phyloP scores from a whole-genome alignment of 2,329 filamentous ascomycete species.

The Tolypocladium ovalisporum region DNA sequence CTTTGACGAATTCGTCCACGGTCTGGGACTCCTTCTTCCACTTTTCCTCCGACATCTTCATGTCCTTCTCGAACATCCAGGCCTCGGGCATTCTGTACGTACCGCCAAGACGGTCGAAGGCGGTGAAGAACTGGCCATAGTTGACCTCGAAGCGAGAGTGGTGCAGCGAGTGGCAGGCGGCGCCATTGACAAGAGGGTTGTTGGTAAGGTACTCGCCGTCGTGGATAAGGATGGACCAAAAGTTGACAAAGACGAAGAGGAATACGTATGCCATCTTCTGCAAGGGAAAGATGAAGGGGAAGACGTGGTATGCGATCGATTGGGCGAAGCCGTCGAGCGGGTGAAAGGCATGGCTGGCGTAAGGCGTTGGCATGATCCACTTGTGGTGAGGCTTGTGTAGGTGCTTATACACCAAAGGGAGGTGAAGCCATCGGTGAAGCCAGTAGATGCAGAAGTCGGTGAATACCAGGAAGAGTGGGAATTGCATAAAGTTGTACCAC shows the following conservation, averaged over 20 bases:
- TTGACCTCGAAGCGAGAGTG: constrained; percentile 55
- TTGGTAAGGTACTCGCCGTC: constrained; percentile 92
- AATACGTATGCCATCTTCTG: constrained; percentile 82
- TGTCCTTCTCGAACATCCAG: constrained; percentile 73
- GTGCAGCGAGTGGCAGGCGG: constrained; percentile 75
- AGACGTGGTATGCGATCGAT: constrained; percentile 84
- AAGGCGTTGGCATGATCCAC: constrained; percentile 98
- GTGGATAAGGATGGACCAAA: constrained; percentile 95
- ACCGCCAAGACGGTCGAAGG: constrained; percentile 80
- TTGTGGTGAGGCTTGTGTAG: constrained; percentile 98
- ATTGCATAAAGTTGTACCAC: constrained; percentile 73
- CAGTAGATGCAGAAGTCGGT: constrained; percentile 88
- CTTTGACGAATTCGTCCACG: constrained; percentile 65
- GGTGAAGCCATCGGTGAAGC: constrained; percentile 79
- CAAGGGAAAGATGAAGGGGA: constrained; percentile 84
- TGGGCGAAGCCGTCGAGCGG: constrained; percentile 85
- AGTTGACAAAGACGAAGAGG: constrained; percentile 86
- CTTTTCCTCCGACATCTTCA: constrained; percentile 71
- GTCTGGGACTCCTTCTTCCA: constrained; percentile 69
- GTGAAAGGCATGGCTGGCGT: constrained; percentile 88
- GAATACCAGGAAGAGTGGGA: constrained; percentile 78
- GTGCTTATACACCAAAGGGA: constrained; percentile 66
- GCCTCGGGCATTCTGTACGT: constrained; percentile 81
- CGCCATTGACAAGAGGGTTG: constrained; percentile 84
- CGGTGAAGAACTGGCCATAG: constrained; percentile 87